Percentiles rank a stretch among this genome's conserved stretches.
phyloP scores from a whole-genome alignment of 495 filamentous ascomycete genomes.

The Parachaetomium inaequale region DNA sequence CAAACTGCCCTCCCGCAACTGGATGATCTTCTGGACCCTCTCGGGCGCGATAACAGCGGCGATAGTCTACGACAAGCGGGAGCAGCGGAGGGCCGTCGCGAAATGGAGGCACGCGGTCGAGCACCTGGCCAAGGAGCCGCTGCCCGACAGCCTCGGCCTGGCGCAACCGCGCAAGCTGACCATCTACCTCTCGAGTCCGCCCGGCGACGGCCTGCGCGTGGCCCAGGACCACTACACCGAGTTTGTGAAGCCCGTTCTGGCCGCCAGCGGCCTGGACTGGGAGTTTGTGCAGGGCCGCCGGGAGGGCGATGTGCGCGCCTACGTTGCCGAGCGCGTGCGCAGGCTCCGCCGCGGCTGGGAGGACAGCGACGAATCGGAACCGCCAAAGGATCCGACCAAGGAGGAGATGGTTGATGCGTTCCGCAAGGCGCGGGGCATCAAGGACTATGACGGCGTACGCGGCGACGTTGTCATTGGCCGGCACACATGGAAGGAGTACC shows the following conservation, averaged over 20 bases:
- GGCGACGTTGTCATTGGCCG: slow-evolving; percentile 88
- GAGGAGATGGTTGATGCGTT: slow-evolving; percentile 56
- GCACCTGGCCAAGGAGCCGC: slow-evolving; percentile 75
- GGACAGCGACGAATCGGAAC: slow-evolving; percentile 46
- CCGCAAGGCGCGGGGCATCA: slow-evolving; percentile 58
- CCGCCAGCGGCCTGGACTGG: slow-evolving; percentile 87
- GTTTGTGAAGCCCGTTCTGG: slow-evolving; percentile 90
- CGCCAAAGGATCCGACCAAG: slow-evolving; percentile 41
- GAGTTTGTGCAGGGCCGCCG: slow-evolving; percentile 87
- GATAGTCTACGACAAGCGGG: slow-evolving; percentile 82
- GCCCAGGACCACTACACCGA: slow-evolving; percentile 93
- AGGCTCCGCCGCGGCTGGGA: slow-evolving; percentile 59
- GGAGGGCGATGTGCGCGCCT: slow-evolving; percentile 82
- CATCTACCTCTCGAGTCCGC: slow-evolving; percentile 79
- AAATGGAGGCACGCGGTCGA: slow-evolving; percentile 87
- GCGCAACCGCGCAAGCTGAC: slow-evolving; percentile 80
- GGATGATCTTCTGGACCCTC: slow-evolving; percentile 88
- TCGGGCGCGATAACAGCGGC: slow-evolving; percentile 71
- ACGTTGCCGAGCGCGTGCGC: slow-evolving; percentile 76
- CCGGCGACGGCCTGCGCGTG: slow-evolving; percentile 73
- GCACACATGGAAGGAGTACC: slow-evolving; percentile 96
- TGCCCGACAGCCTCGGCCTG: slow-evolving; percentile 51
- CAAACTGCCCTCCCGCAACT: slow-evolving; percentile 92
- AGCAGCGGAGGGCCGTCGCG: slow-evolving; percentile 75
- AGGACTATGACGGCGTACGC: slow-evolving; percentile 64